Base-by-base conservation (phyloP, 2,329 filamentous ascomycete genomes). In the Monilinia fructigena region DNA sequence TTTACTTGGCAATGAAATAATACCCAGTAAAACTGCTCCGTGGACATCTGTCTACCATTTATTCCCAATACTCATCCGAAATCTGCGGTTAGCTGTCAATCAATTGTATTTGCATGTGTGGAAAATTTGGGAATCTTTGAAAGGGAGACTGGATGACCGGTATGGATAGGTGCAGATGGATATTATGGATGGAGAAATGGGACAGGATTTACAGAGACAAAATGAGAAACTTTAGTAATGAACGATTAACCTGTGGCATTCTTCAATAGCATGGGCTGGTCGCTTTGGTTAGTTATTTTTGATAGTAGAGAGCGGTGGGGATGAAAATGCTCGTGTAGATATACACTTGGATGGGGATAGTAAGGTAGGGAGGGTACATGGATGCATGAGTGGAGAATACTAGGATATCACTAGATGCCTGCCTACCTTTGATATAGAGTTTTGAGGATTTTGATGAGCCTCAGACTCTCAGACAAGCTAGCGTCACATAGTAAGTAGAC, bases 41-140 rank as follows among this genome's bases (percentile, higher is more conserved):
- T 38, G 23, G 31, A n/a, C 53, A 38, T 55, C 20, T 38, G 10
- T 55, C 31, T 38, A 38, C 18, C 53, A 55, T 38, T 38, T 31
- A 55, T 38, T 23, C 11, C 11, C 53, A 38, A 10, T 38, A 12
- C 23, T 50, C 8, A 60, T 20, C 28, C 7, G 20, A 26, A 48
- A 38, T 31, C 10, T 38, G 11, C 14, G 16, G 3, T 18, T 20
- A 3, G 7, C n/a, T 12, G 20, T 28, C 14, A 60, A 23, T 50
- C 31, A 60, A 38, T 60, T 50, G 58, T 50, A 50, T 38, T 60
- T 60, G 35, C 28, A 50, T 50, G 18, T n/a, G n/a, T 38, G 28
- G 58, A 18, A 38, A 23, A 38, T 35, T 48, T 7, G 14, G 40
- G 56, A 48, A 23, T 42, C 26, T 31, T 35, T 14, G 28, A 35